Evolutionary conservation across 352 stramenopile genomes (phyloP).

Genomic region (Phytophthora sp.): DNA sequence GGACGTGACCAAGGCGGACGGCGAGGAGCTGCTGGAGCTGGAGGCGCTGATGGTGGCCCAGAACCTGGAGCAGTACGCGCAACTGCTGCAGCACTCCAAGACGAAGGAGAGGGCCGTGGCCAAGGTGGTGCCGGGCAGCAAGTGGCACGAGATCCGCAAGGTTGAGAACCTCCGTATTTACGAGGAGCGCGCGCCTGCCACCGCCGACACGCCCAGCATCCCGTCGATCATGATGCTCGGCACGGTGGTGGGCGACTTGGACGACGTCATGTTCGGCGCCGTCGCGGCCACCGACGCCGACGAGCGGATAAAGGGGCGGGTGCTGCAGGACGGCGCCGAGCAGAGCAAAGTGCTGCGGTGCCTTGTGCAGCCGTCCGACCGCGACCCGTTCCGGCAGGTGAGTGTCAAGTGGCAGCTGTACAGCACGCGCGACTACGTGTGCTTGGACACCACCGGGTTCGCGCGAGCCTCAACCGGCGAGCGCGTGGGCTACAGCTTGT

Average conservation of each 20-base stretch:
- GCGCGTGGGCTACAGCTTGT: conserved; percentile 49
- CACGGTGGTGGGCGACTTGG: conserved; percentile 26
- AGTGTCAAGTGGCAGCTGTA: conserved; percentile 53
- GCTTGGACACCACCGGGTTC: conserved; percentile 44
- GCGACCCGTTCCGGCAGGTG: conserved; percentile 49
- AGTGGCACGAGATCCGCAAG: conserved; percentile 38
- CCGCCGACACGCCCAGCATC: conserved; percentile 1
- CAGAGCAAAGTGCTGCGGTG: conserved; percentile 32
- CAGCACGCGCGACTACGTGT: conserved; percentile 44
- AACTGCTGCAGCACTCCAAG: conserved; percentile 16
- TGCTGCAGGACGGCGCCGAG: conserved; percentile 39
- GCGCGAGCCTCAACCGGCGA: conserved; percentile 19
- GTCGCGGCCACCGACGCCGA: conserved; percentile 33
- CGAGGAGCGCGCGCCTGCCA: conserved; percentile 15
- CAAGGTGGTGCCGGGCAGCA: conserved; percentile 3
- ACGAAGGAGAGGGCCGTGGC: neutral
- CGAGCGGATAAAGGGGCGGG: conserved; percentile 35
- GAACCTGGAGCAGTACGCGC: conserved; percentile 30
- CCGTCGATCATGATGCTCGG: conserved; percentile 35
- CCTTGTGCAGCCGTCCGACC: conserved; percentile 9
- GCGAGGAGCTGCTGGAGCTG: conserved; percentile 18
- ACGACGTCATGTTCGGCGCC: conserved; percentile 56
- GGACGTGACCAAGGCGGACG: conserved; percentile 22
- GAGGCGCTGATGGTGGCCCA: conserved; percentile 21
- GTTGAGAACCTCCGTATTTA: conserved; percentile 32